These are phyloP conservation scores for Pseudocercospora vitis DNA, from an alignment of 2,329 filamentous ascomycete genomes.

Conservation along the genomic window DNA sequence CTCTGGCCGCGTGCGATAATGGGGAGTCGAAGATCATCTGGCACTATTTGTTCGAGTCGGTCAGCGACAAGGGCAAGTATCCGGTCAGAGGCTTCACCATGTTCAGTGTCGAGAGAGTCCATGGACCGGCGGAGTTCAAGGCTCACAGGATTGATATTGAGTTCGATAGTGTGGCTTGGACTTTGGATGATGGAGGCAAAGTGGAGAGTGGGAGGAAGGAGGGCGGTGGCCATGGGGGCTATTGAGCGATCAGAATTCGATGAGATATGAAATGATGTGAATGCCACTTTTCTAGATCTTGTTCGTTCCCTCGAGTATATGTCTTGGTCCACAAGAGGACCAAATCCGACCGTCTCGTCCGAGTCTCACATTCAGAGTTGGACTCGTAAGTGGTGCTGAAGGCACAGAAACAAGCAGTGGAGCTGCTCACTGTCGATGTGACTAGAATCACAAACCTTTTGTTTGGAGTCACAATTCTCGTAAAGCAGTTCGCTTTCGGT, in stretches of 20 bases:
- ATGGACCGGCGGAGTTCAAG: conserved; percentile 10
- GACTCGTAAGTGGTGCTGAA: too few species aligned
- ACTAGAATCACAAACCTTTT: too few species aligned
- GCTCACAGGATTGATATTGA: conserved; percentile 5
- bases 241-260: too few species aligned
- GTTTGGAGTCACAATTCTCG: too few species aligned
- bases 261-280: not conserved
- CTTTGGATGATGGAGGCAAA: not conserved
- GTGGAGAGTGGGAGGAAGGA: not conserved
- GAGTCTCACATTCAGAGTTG: too few species aligned
- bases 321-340: too few species aligned
- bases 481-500: too few species aligned
- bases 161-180: conserved; percentile 15
- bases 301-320: too few species aligned
- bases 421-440: too few species aligned
- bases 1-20: conserved; percentile 14
- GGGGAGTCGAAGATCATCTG: conserved; percentile 12
- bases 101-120: conserved; percentile 9
- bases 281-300: too few species aligned
- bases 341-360: too few species aligned
- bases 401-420: too few species aligned
- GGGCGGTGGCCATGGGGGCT: not conserved
- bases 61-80: not conserved
- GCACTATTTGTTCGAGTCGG: conserved; percentile 10
- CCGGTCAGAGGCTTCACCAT: conserved; percentile 12